Evolutionary conservation across 345 rosid genomes (phyloP).

Genomic region (Arabis alpina): DNA sequence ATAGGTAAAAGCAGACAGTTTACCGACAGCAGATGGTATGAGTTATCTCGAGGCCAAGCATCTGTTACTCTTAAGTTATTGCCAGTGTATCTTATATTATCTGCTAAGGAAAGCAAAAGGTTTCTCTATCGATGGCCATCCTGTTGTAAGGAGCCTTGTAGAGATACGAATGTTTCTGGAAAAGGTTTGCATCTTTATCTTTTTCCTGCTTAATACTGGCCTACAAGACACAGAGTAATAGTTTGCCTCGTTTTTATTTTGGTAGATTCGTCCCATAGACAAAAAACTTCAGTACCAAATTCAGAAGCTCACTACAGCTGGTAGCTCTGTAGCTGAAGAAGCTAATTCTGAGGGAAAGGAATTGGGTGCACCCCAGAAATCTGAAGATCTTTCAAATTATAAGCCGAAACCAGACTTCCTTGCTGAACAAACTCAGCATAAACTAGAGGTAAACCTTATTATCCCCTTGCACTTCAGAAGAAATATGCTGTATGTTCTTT

Average conservation of each 20-base stretch:
- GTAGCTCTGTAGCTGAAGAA: slow-evolving; percentile 44
- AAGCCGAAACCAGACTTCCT: slow-evolving; percentile 90
- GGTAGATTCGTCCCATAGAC: slow-evolving; percentile 87
- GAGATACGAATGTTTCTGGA: slow-evolving; percentile 88
- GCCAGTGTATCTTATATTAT: slow-evolving; percentile 83
- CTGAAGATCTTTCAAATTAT: slow-evolving; percentile 70
- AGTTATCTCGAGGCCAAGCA: slow-evolving; percentile 93
- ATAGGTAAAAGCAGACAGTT: slow-evolving; percentile 77
- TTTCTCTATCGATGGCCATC: slow-evolving; percentile 75
- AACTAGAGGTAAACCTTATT: slow-evolving; percentile 15
- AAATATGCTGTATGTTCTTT: slow-evolving; percentile 12
- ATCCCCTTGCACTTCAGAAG: slow-evolving; percentile 3
- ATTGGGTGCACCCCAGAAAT: slow-evolving; percentile 44
- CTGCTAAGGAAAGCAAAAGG: slow-evolving; percentile 85
- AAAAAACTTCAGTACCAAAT: slow-evolving; percentile 90
- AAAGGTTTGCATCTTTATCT: slow-evolving; percentile 58
- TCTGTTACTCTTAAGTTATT: slow-evolving; percentile 77
- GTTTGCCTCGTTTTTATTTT: neutral
- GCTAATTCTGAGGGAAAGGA: slow-evolving; percentile 45
- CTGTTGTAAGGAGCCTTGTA: slow-evolving; percentile 75
- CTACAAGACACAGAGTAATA: slow-evolving; percentile 4
- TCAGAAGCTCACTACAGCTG: slow-evolving; percentile 68
- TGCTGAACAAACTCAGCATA: slow-evolving; percentile 52
- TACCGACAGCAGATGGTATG: slow-evolving; percentile 77
- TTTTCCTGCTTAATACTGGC: neutral